Percentiles rank a stretch among this genome's conserved stretches.
Conservation (phyloP, 352 stramenopile species). For the Pythium phragmitis region DNA sequence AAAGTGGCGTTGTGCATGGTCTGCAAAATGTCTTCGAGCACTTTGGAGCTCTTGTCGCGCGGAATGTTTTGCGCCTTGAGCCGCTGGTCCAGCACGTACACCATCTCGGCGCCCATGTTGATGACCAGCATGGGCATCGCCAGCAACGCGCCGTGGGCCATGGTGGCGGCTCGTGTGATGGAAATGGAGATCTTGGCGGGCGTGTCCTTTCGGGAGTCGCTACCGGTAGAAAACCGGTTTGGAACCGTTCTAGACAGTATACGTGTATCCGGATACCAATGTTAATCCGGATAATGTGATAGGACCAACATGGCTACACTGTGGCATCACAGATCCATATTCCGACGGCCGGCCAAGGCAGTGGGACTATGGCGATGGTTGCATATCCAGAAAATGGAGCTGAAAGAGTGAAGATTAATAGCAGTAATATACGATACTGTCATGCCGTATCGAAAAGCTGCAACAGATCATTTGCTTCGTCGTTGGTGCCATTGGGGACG, state of each 20-base stretch:
- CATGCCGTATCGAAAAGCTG: not conserved
- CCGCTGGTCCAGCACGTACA: conserved; percentile 92
- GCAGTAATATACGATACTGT: too few species aligned
- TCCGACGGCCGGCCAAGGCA: too few species aligned
- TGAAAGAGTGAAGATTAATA: too few species aligned
- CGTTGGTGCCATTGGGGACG: not conserved
- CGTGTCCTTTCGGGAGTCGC: not conserved
- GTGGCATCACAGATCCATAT: too few species aligned
- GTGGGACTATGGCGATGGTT: too few species aligned
- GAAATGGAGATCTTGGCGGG: conserved; percentile 2
- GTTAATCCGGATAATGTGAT: too few species aligned
- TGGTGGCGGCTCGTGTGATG: not conserved
- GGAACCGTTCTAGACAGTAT: not conserved
- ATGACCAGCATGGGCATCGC: conserved; percentile 92
- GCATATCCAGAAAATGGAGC: too few species aligned
- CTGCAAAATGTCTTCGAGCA: conserved; percentile 91
- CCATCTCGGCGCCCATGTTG: conserved; percentile 95
- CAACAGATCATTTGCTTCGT: conserved; percentile 33
- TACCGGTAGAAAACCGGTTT: not conserved
- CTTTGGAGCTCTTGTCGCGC: conserved; percentile 88
- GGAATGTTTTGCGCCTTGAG: conserved; percentile 90
- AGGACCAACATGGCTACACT: too few species aligned
- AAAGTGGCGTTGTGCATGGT: conserved; percentile 93
- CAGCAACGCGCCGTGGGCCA: conserved; percentile 59
- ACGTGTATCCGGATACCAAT: not conserved